These are phyloP conservation scores for Aspergillus transmontanensis DNA, from an alignment of 2,329 filamentous ascomycete genomes.

Conservation along the genomic window DNA sequence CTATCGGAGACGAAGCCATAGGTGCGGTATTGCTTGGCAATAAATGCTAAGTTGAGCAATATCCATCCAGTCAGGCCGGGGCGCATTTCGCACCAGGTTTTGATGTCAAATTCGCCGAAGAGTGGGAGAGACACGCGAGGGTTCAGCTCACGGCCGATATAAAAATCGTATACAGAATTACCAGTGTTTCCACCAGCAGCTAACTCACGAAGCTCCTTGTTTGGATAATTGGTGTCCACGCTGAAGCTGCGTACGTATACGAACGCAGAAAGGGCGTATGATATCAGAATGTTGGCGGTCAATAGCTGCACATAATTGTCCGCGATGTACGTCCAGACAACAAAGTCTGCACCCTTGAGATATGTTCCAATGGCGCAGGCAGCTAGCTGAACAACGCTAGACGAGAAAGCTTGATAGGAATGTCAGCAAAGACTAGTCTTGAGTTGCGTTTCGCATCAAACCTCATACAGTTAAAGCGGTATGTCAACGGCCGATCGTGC, in stretches of 20 bases:
- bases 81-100: conserved; percentile 81
- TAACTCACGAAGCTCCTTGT: conserved; percentile 71
- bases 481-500: conserved; percentile 71
- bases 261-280: conserved; percentile 70
- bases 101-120: conserved; percentile 72
- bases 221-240: conserved; percentile 60
- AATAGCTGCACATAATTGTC: conserved; percentile 84
- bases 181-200: conserved; percentile 77
- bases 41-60: conserved; percentile 76
- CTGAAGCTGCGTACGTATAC: conserved; percentile 79
- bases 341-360: conserved; percentile 74
- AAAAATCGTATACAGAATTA: conserved; percentile 89
- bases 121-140: conserved; percentile 68
- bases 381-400: conserved; percentile 68
- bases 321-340: conserved; percentile 85
- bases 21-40: conserved; percentile 81
- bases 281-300: conserved; percentile 76
- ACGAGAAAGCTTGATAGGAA: conserved; percentile 63
- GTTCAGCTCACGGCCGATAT: conserved; percentile 90
- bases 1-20: conserved; percentile 81
- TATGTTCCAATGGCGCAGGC: conserved; percentile 71
- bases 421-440: conserved; percentile 7
- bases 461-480: conserved; percentile 70
- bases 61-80: conserved; percentile 87
- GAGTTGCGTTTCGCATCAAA: neutral